Conservation (phyloP, 2,329 filamentous ascomycete species). For the Escovopsis weberi region DNA sequence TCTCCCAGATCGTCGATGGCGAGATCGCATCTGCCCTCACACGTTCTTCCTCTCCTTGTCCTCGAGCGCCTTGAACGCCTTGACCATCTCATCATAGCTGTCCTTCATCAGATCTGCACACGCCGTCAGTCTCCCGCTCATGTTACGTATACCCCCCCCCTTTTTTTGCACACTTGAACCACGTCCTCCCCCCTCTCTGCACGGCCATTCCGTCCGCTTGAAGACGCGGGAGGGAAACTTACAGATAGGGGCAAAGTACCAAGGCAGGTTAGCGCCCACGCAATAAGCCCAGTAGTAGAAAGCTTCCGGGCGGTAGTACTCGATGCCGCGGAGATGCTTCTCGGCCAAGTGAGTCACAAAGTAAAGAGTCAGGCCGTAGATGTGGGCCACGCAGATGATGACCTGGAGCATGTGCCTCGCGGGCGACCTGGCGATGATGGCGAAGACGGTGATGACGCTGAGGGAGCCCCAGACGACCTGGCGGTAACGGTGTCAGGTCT, state of each 20-base stretch:
- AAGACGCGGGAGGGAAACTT: conserved; percentile 11
- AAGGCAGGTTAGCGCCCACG: conserved; percentile 44
- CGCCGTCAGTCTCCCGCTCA: not conserved
- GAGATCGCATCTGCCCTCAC: too few species aligned
- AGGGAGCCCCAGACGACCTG: conserved; percentile 45
- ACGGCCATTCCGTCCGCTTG: too few species aligned
- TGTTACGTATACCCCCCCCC: not conserved
- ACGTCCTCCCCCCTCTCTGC: not conserved
- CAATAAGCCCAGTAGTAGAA: conserved; percentile 53
- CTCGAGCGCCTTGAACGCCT: conserved; percentile 3
- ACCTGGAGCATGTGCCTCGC: conserved; percentile 37
- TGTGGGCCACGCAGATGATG: conserved; percentile 35
- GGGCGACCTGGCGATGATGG: conserved; percentile 28
- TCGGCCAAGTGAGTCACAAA: conserved; percentile 42
- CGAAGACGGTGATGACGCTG: conserved; percentile 32
- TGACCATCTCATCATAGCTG: conserved; percentile 2
- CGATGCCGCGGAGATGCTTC: conserved; percentile 26
- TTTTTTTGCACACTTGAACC: not conserved
- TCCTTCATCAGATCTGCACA: conserved; percentile 4
- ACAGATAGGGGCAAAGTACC: conserved; percentile 42
- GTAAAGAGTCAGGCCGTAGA: conserved; percentile 50
- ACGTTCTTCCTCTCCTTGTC: not conserved
- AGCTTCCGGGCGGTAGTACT: conserved; percentile 43
- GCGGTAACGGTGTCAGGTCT: not conserved
- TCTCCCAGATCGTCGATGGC: too few species aligned